Conservation (phyloP, 1,284 basidiomycete genomes). For the Sporisorium reilianum region DNA sequence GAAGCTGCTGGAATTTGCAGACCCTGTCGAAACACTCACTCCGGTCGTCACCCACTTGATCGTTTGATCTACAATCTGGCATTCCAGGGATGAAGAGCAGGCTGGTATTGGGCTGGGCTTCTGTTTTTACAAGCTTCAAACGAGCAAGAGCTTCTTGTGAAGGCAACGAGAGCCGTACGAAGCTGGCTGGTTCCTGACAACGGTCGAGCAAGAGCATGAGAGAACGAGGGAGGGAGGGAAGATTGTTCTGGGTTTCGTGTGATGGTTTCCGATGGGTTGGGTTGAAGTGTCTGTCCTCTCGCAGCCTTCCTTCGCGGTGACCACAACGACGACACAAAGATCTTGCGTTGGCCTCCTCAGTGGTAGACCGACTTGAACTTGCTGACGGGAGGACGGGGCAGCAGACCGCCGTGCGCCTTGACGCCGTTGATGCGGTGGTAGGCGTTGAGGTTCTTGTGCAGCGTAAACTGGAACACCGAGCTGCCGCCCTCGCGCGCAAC, state of each 20-base stretch:
- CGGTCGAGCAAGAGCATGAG: not conserved
- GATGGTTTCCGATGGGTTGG: not conserved
- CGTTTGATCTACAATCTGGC: not conserved
- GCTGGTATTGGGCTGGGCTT: not conserved
- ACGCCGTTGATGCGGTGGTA: slow-evolving; percentile 79
- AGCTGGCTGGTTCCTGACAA: not conserved
- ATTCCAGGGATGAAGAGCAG: not conserved
- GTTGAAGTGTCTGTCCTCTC: too few relatives aligned
- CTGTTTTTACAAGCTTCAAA: not conserved
- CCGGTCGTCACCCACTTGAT: not conserved
- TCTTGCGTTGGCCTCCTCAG: too few relatives aligned
- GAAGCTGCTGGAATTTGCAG: slow-evolving; percentile 8
- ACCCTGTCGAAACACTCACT: not conserved
- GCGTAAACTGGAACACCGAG: slow-evolving; percentile 75
- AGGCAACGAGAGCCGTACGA: not conserved
- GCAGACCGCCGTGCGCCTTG: slow-evolving; percentile 63
- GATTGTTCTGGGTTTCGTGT: not conserved
- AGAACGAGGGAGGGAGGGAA: not conserved
- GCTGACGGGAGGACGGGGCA: slow-evolving; percentile 59
- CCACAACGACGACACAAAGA: too few relatives aligned
- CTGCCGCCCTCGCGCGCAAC: slow-evolving; percentile 68
- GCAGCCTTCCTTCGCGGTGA: too few relatives aligned
- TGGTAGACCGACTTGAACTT: slow-evolving; percentile 61
- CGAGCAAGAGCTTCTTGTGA: not conserved
- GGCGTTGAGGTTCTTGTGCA: slow-evolving; percentile 88